Evolutionary conservation across 768 basidiomycete species (phyloP), one percentile per base, ranked within the genome.

Genomic region (Suillus paluster): DNA sequence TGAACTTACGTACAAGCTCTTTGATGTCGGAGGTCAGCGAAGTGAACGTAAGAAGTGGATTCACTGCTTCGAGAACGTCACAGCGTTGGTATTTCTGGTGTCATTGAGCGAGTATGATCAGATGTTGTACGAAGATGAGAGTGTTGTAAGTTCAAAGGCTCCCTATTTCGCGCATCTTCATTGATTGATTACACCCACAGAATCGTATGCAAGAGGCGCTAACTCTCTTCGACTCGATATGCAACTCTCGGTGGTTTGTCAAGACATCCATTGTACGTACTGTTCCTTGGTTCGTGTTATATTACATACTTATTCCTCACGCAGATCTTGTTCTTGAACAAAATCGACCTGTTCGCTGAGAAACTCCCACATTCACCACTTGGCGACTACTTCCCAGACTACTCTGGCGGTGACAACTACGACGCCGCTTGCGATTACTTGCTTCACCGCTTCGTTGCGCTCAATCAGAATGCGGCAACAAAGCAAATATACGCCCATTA

Each of bases 121-220:
- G 81, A 95, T 95, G 89, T 79, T 99, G 71, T 97, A 97, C 77
- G 96, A 99, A 77, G 95, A 98, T 75, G 94, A 96, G 81, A 91
- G 87, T 67, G 92, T 94, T 77, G 92, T 93, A 83, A 62, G 91
- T 85, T 30, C 30, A 59, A 57, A 50, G 44, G 48, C 54, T 45
- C 1, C 52, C 42, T 27, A 55, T 50, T 52, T 56, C 50, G 25
- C 30, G 21, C 53, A 60, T 52, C n/a, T 39, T 19, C 55, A 53
- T 12, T 62, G 14, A 41, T 60, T 63, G 3, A 56, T 53, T 7
- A 39, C 7, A 14, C 21, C 39, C 56, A 10, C 66, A 93, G 91
- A 98, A 97, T 78, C 94, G 95, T 68, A 97, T 99, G 93, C 92
- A 97, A 81, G 97, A 98, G 75, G 93, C 96, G 0, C 77, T 98